Percentiles rank a stretch among this genome's conserved stretches.
These are phyloP conservation scores for Parastagonospora nodorum DNA, from an alignment of 2,329 filamentous ascomycete genomes.

Conservation along the genomic window DNA sequence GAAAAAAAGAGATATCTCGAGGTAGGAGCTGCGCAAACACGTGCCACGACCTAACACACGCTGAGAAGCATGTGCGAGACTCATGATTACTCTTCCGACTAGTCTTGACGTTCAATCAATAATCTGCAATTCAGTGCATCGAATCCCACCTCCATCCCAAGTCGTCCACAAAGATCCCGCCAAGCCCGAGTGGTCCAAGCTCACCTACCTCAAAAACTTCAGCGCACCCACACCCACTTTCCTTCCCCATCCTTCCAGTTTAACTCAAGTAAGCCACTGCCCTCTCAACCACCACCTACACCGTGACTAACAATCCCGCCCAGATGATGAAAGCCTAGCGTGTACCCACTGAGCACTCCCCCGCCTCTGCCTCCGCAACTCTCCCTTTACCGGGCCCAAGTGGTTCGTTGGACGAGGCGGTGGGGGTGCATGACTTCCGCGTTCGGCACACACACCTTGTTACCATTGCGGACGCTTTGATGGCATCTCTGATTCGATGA, in stretches of 20 bases:
- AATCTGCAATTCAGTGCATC: neutral
- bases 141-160: neutral
- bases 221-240: conserved; percentile 24
- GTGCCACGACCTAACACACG: conserved; percentile 14
- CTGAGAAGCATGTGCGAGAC: conserved; percentile 23
- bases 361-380: conserved; percentile 70
- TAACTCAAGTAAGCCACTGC: conserved; percentile 80
- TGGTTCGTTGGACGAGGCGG: conserved; percentile 71
- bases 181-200: conserved; percentile 27
- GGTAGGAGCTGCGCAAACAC: conserved; percentile 36
- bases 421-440: conserved; percentile 88
- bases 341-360: conserved; percentile 88
- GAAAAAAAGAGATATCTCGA: conserved; percentile 41
- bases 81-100: conserved; percentile 18
- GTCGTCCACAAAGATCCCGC: conserved; percentile 25
- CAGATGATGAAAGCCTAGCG: conserved; percentile 99
- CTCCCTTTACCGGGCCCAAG: conserved; percentile 91
- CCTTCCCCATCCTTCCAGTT: conserved; percentile 96
- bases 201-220: conserved; percentile 42
- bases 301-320: conserved; percentile 25
- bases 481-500: conserved; percentile 87
- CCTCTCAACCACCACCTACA: conserved; percentile 1
- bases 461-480: conserved; percentile 93
- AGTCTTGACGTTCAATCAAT: neutral
- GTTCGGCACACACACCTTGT: conserved; percentile 99